Conservation (phyloP, 73 alveolate species). For the Paramecium octaurelia region DNA sequence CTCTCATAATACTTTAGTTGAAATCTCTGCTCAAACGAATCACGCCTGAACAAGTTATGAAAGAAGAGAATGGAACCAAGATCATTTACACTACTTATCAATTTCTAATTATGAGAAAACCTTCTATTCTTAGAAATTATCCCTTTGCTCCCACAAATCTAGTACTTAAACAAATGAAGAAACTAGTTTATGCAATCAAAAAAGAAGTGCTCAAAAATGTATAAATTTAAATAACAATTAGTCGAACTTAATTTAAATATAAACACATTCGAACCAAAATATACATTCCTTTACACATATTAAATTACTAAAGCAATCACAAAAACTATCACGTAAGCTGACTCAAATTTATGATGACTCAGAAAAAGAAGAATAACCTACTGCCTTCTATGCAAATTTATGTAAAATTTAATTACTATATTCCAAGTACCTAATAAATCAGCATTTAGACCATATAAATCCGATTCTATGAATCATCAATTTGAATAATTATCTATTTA, state of each 20-base stretch:
- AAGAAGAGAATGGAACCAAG: background rate
- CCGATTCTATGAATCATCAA: background rate
- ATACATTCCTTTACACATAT: background rate
- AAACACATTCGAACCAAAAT: background rate
- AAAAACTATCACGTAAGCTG: background rate
- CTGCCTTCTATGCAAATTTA: background rate
- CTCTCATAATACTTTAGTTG: background rate
- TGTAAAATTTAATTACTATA: background rate
- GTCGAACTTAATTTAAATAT: background rate
- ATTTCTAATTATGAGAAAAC: background rate
- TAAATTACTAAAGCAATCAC: background rate
- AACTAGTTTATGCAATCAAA: background rate
- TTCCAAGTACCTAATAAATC: background rate
- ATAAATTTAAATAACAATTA: background rate
- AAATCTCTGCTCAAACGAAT: background rate
- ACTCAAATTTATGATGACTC: background rate
- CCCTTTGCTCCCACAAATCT: background rate
- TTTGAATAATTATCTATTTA: background rate
- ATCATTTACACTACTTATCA: background rate
- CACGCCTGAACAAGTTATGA: background rate
- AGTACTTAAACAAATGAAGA: background rate
- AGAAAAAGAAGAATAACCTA: background rate
- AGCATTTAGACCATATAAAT: background rate
- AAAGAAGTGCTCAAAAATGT: conserved; percentile 3
- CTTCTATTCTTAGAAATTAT: background rate